Evolutionary conservation across 208 protist species (phyloP).

Genomic region (Plasmodiophora brassicae): DNA sequence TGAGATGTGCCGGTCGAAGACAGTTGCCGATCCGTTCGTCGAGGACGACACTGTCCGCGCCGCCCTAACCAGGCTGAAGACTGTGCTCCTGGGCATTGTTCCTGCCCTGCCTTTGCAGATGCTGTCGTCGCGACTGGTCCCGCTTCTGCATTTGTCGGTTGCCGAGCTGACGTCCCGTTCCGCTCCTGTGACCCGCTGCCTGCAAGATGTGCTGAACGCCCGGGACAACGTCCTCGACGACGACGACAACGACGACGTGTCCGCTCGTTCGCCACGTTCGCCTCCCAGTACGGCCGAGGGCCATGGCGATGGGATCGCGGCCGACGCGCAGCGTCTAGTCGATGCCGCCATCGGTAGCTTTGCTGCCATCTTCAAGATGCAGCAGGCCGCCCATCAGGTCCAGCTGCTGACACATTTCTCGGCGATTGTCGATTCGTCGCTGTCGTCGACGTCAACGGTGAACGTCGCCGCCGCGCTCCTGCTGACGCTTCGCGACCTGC

Average conservation of each 20-base stretch:
- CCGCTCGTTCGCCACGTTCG: too few relatives aligned
- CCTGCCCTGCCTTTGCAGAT: not conserved
- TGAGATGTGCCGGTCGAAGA: not conserved
- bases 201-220: not conserved
- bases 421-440: not conserved
- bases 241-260: not conserved
- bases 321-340: not conserved
- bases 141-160: not conserved
- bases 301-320: too few relatives aligned
- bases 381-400: not conserved
- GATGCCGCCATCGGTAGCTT: not conserved
- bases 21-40: not conserved
- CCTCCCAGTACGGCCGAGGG: too few relatives aligned
- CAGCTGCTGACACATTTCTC: not conserved
- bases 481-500: not conserved
- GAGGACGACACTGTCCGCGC: not conserved
- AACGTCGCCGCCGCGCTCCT: constrained; percentile 7
- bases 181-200: not conserved
- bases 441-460: not conserved
- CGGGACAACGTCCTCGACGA: not conserved
- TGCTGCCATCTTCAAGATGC: not conserved
- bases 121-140: not conserved
- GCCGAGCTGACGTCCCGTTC: not conserved
- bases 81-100: not conserved
- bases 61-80: not conserved